A percentile compares a stretch with the other conserved stretches of the same genome.
phyloP scores from a whole-genome alignment of 2,329 filamentous ascomycete species.

The Cadophora malorum region DNA sequence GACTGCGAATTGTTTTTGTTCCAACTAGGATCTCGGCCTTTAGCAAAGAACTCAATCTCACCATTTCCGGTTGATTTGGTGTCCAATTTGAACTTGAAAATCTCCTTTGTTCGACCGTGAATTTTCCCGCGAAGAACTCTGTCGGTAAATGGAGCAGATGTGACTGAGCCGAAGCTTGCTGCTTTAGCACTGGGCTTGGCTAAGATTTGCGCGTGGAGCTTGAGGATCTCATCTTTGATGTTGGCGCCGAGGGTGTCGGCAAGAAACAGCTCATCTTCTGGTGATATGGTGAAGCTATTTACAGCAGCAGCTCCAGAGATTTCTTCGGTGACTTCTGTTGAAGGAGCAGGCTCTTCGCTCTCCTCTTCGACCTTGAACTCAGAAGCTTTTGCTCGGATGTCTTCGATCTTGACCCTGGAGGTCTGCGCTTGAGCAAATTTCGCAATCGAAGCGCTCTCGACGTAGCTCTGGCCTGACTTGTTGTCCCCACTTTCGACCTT shows the following conservation, averaged over 20 bases:
- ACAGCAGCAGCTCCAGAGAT: neutral
- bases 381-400: neutral
- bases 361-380: slow-evolving; percentile 9
- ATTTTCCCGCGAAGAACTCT: slow-evolving; percentile 67
- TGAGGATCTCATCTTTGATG: slow-evolving; percentile 56
- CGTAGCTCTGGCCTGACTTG: neutral
- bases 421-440: too few relatives aligned
- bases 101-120: slow-evolving; percentile 62
- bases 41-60: slow-evolving; percentile 61
- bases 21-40: slow-evolving; percentile 2
- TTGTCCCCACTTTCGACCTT: neutral
- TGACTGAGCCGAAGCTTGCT: slow-evolving; percentile 59
- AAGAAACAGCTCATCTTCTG: slow-evolving; percentile 53
- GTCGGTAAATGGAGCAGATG: slow-evolving; percentile 61
- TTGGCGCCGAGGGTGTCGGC: slow-evolving; percentile 57
- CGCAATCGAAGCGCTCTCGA: neutral
- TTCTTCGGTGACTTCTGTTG: neutral
- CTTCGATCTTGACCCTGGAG: neutral
- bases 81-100: slow-evolving; percentile 68
- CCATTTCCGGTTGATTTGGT: slow-evolving; percentile 65
- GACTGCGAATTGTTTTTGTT: slow-evolving; percentile 8
- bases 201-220: slow-evolving; percentile 59
- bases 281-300: slow-evolving; percentile 45
- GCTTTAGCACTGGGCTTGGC: slow-evolving; percentile 61
- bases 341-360: too few relatives aligned